Percentiles rank a stretch among this genome's conserved stretches.
Conservation (phyloP, 2,329 filamentous ascomycete species). For the Fusarium tupiense region DNA sequence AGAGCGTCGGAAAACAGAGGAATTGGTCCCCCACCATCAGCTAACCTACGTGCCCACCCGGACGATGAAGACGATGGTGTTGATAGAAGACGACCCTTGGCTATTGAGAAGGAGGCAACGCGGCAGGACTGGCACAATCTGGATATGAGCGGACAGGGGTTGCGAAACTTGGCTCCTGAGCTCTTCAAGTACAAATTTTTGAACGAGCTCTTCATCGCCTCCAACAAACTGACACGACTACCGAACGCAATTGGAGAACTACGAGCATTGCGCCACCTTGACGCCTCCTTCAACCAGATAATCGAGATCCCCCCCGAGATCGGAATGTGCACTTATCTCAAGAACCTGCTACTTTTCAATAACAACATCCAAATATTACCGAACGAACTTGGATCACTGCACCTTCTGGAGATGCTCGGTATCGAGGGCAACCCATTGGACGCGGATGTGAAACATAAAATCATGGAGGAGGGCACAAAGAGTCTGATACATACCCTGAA, state of each 20-base stretch:
- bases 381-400: slow-evolving; percentile 87
- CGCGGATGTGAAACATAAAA: slow-evolving; percentile 77
- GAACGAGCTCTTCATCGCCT: slow-evolving; percentile 90
- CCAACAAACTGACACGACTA: slow-evolving; percentile 87
- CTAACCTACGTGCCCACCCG: slow-evolving; percentile 58
- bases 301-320: slow-evolving; percentile 86
- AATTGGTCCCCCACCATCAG: slow-evolving; percentile 64
- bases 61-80: slow-evolving; percentile 64
- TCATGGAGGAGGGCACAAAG: slow-evolving; percentile 88
- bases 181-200: slow-evolving; percentile 91
- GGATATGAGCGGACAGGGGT: slow-evolving; percentile 94
- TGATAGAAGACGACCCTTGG: slow-evolving; percentile 69
- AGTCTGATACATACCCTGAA: slow-evolving; percentile 84
- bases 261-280: slow-evolving; percentile 82
- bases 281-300: slow-evolving; percentile 89
- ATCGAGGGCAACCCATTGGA: slow-evolving; percentile 92
- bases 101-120: slow-evolving; percentile 72
- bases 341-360: slow-evolving; percentile 86
- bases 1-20: slow-evolving; percentile 77
- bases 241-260: slow-evolving; percentile 84
- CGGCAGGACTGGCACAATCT: slow-evolving; percentile 91
- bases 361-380: slow-evolving; percentile 87
- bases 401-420: slow-evolving; percentile 87
- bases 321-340: slow-evolving; percentile 95
- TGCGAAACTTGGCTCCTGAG: slow-evolving; percentile 81